Percentiles rank a stretch among this genome's conserved stretches.
Conservation (phyloP, 495 filamentous ascomycete genomes). For the Thozetella sp. region DNA sequence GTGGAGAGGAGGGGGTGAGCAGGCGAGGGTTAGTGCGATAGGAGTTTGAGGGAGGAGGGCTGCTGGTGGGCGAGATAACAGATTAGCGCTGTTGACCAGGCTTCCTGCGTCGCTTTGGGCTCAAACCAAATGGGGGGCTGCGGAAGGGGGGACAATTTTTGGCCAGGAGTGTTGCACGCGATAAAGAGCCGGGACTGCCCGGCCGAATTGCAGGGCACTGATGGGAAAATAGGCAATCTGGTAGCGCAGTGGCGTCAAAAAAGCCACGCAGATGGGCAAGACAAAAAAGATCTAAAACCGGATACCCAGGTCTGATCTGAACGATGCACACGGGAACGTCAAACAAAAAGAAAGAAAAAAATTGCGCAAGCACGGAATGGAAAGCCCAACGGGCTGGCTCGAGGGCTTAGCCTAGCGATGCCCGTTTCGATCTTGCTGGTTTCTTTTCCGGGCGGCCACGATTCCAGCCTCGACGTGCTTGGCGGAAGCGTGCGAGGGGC, state of each 20-base stretch:
- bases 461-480: not conserved
- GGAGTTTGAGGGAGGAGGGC: constrained; percentile 1
- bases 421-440: too few relatives aligned
- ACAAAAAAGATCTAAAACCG: not conserved
- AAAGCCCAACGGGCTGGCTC: not conserved
- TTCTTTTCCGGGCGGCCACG: too few relatives aligned
- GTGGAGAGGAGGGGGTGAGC: constrained; percentile 11
- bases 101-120: not conserved
- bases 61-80: constrained; percentile 5
- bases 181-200: constrained; percentile 28
- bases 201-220: not conserved
- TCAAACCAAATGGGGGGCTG: too few relatives aligned
- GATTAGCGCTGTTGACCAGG: constrained; percentile 3
- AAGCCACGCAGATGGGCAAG: not conserved
- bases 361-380: not conserved
- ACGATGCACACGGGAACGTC: not conserved
- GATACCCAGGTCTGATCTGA: not conserved
- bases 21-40: not conserved
- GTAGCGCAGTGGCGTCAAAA: not conserved
- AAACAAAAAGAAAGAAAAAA: not conserved
- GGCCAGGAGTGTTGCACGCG: constrained; percentile 16
- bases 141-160: constrained; percentile 10
- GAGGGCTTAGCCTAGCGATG: too few relatives aligned
- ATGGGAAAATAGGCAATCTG: constrained; percentile 2
- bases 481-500: not conserved